Evolutionary conservation across 2,329 filamentous ascomycete species (phyloP).

Genomic region (Colletotrichum nymphaeae): DNA sequence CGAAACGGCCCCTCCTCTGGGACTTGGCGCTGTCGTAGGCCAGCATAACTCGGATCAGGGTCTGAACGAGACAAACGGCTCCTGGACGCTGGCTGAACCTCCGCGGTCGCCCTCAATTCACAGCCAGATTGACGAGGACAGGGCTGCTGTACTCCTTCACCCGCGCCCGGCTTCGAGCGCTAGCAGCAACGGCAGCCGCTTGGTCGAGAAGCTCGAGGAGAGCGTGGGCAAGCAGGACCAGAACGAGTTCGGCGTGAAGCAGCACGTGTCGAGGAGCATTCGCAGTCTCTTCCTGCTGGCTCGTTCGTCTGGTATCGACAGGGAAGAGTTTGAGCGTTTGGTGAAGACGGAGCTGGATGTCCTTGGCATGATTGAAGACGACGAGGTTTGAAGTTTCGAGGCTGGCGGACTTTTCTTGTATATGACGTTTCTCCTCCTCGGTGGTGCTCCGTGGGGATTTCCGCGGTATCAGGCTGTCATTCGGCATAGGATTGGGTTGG

Average conservation of each 20-base stretch:
- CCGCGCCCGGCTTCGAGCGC: constrained; percentile 70
- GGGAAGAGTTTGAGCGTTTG: constrained; percentile 79
- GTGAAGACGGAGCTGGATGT: constrained; percentile 79
- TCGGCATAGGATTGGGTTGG: constrained; percentile 25
- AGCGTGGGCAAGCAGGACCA: constrained; percentile 68
- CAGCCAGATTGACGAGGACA: constrained; percentile 47
- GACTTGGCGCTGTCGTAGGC: constrained; percentile 38
- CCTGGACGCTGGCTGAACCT: constrained; percentile 58
- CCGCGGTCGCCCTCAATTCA: constrained; percentile 50
- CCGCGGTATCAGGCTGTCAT: constrained; percentile 20
- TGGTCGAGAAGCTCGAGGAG: constrained; percentile 72
- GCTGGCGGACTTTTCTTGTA: constrained; percentile 16
- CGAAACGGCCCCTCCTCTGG: constrained; percentile 47
- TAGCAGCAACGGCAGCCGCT: constrained; percentile 64
- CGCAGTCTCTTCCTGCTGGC: constrained; percentile 81
- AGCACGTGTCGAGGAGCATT: constrained; percentile 82
- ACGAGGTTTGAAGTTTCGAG: constrained; percentile 38
- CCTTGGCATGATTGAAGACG: constrained; percentile 75
- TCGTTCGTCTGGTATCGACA: constrained; percentile 76
- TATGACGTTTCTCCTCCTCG: constrained; percentile 18
- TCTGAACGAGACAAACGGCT: constrained; percentile 51
- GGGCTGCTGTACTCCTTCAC: constrained; percentile 56
- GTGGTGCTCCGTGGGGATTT: constrained; percentile 31
- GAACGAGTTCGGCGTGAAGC: constrained; percentile 79
- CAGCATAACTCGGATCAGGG: constrained; percentile 40